Evolutionary conservation across 2,329 filamentous ascomycete genomes (phyloP), one percentile per base, ranked within the genome.

Genomic region (Pezicula rhizophila): DNA sequence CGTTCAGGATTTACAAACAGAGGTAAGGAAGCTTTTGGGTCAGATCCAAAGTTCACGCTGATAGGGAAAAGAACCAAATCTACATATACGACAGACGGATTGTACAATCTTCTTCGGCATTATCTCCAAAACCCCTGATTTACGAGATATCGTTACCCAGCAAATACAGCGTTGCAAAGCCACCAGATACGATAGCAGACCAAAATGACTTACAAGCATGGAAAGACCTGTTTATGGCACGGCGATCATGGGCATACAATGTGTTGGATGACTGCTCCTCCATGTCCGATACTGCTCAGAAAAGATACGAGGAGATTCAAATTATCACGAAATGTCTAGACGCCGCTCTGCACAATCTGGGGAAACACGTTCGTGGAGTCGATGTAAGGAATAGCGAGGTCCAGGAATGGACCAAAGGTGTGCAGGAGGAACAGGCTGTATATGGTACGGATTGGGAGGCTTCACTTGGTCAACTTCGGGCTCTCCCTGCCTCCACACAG

Each of bases 31-130:
- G 17, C 8, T 18, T 15, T 37, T 42, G 31, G 11, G 33, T n/a
- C 38, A 18, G 20, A 10, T 35, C 15, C 28, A 31, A 28, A 46
- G 37, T 20, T 42, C 12, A 15, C 45, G 38, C 58, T 64, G 31
- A 64, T 48, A 40, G 12, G 33, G 45, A 45, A 25, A 58, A 95
- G 85, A 87, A 82, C 57, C 90, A 97, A 66, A 83, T 99, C 49
- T 97, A 87, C 65, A 81, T 97, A 46, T 99, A 95, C 69, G 90
- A 96, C 68, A 86, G 90, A 53, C 82, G 84, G 57, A 81, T 85
- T 60, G 82, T 85, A 45, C 77, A 84, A 55, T 68, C 80, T 45
- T 70, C 76, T 43, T 72, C 77, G 45, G 60, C 75, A 7, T 69
- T 68, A 34, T 65, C 68, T 42, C 62, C 71, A 6, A 67, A 72